phyloP scores from a whole-genome alignment of 495 filamentous ascomycete genomes.

The Hamigera avellanea region DNA sequence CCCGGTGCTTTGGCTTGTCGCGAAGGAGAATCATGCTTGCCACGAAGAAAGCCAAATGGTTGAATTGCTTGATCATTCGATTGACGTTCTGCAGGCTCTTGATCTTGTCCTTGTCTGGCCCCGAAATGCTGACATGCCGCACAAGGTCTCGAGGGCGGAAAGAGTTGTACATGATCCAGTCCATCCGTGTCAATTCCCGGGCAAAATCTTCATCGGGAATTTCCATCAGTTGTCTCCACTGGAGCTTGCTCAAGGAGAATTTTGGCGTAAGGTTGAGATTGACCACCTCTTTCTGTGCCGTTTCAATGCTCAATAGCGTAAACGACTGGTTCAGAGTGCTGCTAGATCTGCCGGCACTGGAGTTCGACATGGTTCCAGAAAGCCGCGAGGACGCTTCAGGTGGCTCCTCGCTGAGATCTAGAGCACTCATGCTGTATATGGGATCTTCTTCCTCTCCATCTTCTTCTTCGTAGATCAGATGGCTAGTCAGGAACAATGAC shows the following conservation, averaged over 20 bases:
- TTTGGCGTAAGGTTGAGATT: slow-evolving; percentile 50
- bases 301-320: slow-evolving; percentile 47
- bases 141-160: slow-evolving; percentile 91
- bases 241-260: slow-evolving; percentile 56
- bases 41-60: slow-evolving; percentile 86
- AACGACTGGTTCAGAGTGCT: slow-evolving; percentile 32
- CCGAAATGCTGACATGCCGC: slow-evolving; percentile 69
- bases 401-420: slow-evolving; percentile 31
- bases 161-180: slow-evolving; percentile 95
- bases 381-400: slow-evolving; percentile 26
- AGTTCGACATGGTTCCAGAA: slow-evolving; percentile 31
- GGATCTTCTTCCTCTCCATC: slow-evolving; percentile 30
- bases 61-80: slow-evolving; percentile 91
- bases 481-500: slow-evolving; percentile 21
- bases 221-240: slow-evolving; percentile 78
- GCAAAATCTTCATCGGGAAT: slow-evolving; percentile 72
- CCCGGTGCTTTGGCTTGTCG: slow-evolving; percentile 93
- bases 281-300: slow-evolving; percentile 61
- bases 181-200: slow-evolving; percentile 83
- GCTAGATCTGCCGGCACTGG: slow-evolving; percentile 26
- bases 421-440: slow-evolving; percentile 30
- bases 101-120: slow-evolving; percentile 60
- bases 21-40: slow-evolving; percentile 84
- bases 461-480: slow-evolving; percentile 16
- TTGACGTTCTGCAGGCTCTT: slow-evolving; percentile 77